Evolutionary conservation across 805 yeast genomes (phyloP), one percentile per base, ranked within the genome.

Genomic region (Lachancea lanzarotensis): DNA sequence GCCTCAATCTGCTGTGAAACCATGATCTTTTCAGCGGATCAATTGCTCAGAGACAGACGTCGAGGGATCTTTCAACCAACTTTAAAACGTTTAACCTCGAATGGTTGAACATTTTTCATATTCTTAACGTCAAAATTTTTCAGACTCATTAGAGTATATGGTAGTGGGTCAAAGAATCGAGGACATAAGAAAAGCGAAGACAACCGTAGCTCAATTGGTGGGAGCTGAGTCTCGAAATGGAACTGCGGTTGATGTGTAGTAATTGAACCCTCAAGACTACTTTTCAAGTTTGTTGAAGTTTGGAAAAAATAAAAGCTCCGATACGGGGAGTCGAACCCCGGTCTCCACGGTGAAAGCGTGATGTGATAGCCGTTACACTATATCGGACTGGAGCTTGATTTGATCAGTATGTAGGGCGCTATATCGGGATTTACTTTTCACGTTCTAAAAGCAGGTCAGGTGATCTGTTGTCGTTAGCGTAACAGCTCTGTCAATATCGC

Each of bases 271-370:
- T n/a, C n/a, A n/a, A n/a, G n/a, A n/a, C n/a, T n/a, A n/a, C n/a
- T n/a, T n/a, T n/a, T n/a, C n/a, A n/a, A n/a, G n/a, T n/a, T n/a
- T n/a, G n/a, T 35, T 35, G 10, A 17, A 26, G 11, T 8, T 26
- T 26, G 29, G 10, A 29, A 27, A 17, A 25, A 47, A 46, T 43
- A 35, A 40, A n/a, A 38, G 33, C 59, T 57, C 62, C 62, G 60
- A 55, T 55, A 54, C 63, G 57, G 63, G 62, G 63, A 59, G 61
- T 59, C 63, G 63, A 59, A 59, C 63, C 63, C 61, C 59, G 63
- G 61, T 59, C 62, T 56, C 62, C 57, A 56, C 60, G 56, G 63
- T 59, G 63, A 59, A 57, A 59, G 61, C 56, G 62, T 52, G 58
- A 52, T 53, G 60, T 59, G 60, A 57, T 59, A 59, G 62, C 64